Evolutionary conservation across 345 rosid species (phyloP).

Genomic region (Salix arbutifolia): DNA sequence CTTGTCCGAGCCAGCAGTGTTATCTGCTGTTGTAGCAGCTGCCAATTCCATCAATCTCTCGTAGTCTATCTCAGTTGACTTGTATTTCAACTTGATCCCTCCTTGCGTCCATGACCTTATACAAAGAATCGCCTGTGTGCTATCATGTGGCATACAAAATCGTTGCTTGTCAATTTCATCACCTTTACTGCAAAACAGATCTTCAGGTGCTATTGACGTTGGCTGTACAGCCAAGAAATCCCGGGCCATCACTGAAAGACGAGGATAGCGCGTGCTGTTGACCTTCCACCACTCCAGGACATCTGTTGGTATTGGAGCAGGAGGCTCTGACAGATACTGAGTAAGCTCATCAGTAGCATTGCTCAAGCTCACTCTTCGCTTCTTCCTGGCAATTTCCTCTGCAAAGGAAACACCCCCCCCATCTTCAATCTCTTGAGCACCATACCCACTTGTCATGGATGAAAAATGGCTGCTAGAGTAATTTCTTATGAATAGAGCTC

Average conservation of each 20-base stretch:
- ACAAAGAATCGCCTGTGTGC: slow-evolving; percentile 66
- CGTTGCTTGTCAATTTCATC: slow-evolving; percentile 70
- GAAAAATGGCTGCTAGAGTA: slow-evolving; percentile 64
- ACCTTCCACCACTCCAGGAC: slow-evolving; percentile 95
- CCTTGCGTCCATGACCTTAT: slow-evolving; percentile 79
- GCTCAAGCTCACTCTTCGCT: slow-evolving; percentile 72
- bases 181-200: slow-evolving; percentile 64
- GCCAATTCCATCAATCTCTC: slow-evolving; percentile 85
- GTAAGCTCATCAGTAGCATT: slow-evolving; percentile 77
- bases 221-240: slow-evolving; percentile 84
- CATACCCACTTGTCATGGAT: slow-evolving; percentile 48
- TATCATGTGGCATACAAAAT: slow-evolving; percentile 66
- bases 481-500: slow-evolving; percentile 63
- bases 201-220: slow-evolving; percentile 75
- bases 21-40: slow-evolving; percentile 39
- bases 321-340: slow-evolving; percentile 82
- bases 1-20: slow-evolving; percentile 42
- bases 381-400: slow-evolving; percentile 87
- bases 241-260: slow-evolving; percentile 80
- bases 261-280: slow-evolving; percentile 76
- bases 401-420: slow-evolving; percentile 79
- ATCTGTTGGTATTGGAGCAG: slow-evolving; percentile 78
- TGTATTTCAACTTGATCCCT: slow-evolving; percentile 69
- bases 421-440: slow-evolving; percentile 71
- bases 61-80: slow-evolving; percentile 68